Conservation (phyloP, 1,139 yeast genomes). For the Saccharomycopsis hybrid region DNA sequence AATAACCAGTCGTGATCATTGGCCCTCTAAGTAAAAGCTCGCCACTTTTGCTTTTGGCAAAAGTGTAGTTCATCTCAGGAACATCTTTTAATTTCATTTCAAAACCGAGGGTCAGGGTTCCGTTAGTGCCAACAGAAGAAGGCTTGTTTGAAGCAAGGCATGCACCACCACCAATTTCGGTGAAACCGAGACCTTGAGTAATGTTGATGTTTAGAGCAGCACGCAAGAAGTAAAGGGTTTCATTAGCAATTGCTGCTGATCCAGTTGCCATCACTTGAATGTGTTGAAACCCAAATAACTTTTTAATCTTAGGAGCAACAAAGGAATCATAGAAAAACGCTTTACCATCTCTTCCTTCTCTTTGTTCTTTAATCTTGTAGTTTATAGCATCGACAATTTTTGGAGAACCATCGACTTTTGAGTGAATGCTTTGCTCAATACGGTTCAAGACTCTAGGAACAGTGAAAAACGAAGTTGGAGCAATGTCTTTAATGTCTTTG, state of each 20-base stretch:
- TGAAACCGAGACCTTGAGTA: slow-evolving; percentile 59
- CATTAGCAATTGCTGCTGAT: slow-evolving; percentile 49
- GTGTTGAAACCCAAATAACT: slow-evolving; percentile 46
- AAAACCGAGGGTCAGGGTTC: slow-evolving; percentile 38
- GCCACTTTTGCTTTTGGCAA: slow-evolving; percentile 38
- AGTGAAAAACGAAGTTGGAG: slow-evolving; percentile 44
- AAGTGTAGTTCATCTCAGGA: slow-evolving; percentile 51
- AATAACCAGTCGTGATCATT: slow-evolving; percentile 49
- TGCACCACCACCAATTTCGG: slow-evolving; percentile 41
- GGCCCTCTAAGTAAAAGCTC: slow-evolving; percentile 58
- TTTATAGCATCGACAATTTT: slow-evolving; percentile 30
- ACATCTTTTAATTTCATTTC: slow-evolving; percentile 51
- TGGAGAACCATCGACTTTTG: slow-evolving; percentile 29
- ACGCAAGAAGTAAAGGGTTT: slow-evolving; percentile 1
- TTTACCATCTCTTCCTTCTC: slow-evolving; percentile 20
- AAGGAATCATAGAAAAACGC: slow-evolving; percentile 19
- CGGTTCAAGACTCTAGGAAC: slow-evolving; percentile 61
- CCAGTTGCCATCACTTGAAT: slow-evolving; percentile 40
- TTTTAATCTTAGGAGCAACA: slow-evolving; percentile 36
- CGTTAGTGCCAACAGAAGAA: slow-evolving; percentile 42
- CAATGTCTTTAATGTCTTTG: slow-evolving; percentile 46
- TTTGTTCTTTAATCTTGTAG: slow-evolving; percentile 29
- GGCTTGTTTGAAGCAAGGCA: slow-evolving; percentile 34
- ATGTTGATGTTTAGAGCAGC: slow-evolving; percentile 7
- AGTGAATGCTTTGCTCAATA: slow-evolving; percentile 41